Percentiles rank a stretch among this genome's conserved stretches.
Conservation (phyloP, 352 stramenopile genomes). For the Phytophthora kernoviae region DNA sequence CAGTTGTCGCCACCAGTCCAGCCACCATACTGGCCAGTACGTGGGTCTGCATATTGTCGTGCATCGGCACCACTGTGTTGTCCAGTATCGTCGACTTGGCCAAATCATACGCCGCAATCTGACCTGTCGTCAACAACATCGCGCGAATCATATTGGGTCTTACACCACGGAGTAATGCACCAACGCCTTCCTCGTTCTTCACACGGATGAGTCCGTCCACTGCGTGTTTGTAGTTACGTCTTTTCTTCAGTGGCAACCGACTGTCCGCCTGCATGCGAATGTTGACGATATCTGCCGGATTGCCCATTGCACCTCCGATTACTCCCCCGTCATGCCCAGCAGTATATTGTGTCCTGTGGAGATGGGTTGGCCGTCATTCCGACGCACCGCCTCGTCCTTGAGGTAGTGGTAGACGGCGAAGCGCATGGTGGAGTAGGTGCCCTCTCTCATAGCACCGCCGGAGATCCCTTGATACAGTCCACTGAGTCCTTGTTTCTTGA, state of each 20-base stretch:
- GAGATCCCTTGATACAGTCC: slow-evolving; percentile 86
- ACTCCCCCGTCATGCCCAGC: slow-evolving; percentile 75
- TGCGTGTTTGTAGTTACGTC: slow-evolving; percentile 85
- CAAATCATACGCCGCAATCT: slow-evolving; percentile 85
- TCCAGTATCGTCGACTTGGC: slow-evolving; percentile 64
- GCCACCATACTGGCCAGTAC: slow-evolving; percentile 78
- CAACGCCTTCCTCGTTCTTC: slow-evolving; percentile 65
- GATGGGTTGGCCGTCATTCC: slow-evolving; percentile 69
- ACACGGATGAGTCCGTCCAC: slow-evolving; percentile 74
- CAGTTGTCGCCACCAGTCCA: slow-evolving; percentile 77
- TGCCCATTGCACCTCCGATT: slow-evolving; percentile 68
- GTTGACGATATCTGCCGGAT: slow-evolving; percentile 85
- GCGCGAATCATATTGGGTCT: slow-evolving; percentile 85
- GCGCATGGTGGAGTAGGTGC: slow-evolving; percentile 85
- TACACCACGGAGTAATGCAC: slow-evolving; percentile 69
- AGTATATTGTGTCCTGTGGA: slow-evolving; percentile 72
- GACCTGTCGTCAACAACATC: slow-evolving; percentile 82
- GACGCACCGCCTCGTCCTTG: slow-evolving; percentile 74
- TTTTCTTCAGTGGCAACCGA: slow-evolving; percentile 56
- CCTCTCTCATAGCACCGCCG: slow-evolving; percentile 77
- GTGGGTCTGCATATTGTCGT: slow-evolving; percentile 78
- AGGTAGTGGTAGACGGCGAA: slow-evolving; percentile 87
- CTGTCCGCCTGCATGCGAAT: slow-evolving; percentile 87
- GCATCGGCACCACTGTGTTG: slow-evolving; percentile 44
- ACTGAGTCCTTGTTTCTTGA: slow-evolving; percentile 64